These are phyloP conservation scores for Cutaneotrichosporon cyanovorans DNA, from an alignment of 1,284 basidiomycete genomes.

Conservation along the genomic window DNA sequence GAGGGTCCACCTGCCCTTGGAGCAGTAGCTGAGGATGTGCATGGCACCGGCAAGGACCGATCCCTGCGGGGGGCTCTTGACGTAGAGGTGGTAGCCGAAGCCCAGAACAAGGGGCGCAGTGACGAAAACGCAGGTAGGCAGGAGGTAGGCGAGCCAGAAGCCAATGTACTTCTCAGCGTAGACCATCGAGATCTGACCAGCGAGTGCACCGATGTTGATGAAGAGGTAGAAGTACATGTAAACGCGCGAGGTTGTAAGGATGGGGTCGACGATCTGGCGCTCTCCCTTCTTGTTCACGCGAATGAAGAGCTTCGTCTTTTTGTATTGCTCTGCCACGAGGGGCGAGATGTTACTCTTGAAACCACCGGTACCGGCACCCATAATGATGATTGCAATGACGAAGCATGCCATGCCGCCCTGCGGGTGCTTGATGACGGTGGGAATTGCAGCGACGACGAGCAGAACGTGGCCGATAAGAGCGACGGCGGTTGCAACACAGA, in stretches of 20 bases:
- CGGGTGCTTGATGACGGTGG: slow-evolving; percentile 28
- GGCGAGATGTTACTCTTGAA: slow-evolving; percentile 44
- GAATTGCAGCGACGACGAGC: slow-evolving; percentile 40
- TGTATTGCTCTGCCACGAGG: slow-evolving; percentile 44
- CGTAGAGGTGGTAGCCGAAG: slow-evolving; percentile 10
- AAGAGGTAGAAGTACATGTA: slow-evolving; percentile 39
- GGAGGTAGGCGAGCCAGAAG: slow-evolving; percentile 48
- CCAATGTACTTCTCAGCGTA: slow-evolving; percentile 43
- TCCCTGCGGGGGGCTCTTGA: slow-evolving; percentile 47
- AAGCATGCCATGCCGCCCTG: slow-evolving; percentile 25
- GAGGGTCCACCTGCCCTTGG: slow-evolving; percentile 5
- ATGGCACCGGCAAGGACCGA: slow-evolving; percentile 46
- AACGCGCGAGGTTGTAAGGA: slow-evolving; percentile 30
- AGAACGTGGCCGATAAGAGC: slow-evolving; percentile 38
- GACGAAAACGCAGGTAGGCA: slow-evolving; percentile 49
- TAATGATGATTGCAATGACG: slow-evolving; percentile 42
- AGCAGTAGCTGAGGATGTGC: slow-evolving; percentile 27
- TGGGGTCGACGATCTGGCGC: slow-evolving; percentile 43
- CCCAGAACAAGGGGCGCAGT: slow-evolving; percentile 35
- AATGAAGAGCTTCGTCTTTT: slow-evolving; percentile 34
- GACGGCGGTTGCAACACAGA: slow-evolving; percentile 48
- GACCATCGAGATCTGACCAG: slow-evolving; percentile 33
- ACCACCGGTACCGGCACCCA: slow-evolving; percentile 38
- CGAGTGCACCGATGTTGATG: slow-evolving; percentile 45
- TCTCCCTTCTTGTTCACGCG: slow-evolving; percentile 33